Evolutionary conservation across 1,284 basidiomycete genomes (phyloP).

Genomic region (Papiliotrema fonsecae): DNA sequence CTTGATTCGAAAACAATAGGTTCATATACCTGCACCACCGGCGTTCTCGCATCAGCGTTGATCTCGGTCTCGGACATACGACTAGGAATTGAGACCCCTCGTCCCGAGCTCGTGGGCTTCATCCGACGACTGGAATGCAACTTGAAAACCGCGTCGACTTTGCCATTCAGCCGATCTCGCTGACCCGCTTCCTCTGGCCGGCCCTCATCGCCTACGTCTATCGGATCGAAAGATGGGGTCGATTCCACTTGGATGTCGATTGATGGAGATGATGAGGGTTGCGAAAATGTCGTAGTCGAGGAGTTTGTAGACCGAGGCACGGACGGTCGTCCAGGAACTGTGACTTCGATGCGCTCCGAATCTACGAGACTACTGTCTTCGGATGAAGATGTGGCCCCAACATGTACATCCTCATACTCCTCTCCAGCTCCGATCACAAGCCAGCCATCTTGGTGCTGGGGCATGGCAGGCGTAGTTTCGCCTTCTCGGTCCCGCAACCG

Average conservation of each 20-base stretch:
- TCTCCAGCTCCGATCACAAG: constrained; percentile 33
- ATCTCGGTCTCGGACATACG: constrained; percentile 14
- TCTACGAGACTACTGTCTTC: constrained; percentile 7
- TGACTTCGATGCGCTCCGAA: constrained; percentile 12
- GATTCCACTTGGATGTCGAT: constrained; percentile 9
- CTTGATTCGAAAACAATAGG: constrained; percentile 29
- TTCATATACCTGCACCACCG: constrained; percentile 40
- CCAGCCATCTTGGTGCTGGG: constrained; percentile 25
- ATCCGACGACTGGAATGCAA: constrained; percentile 40
- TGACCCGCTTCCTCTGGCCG: constrained; percentile 17
- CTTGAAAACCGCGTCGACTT: constrained; percentile 37
- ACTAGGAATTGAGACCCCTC: constrained; percentile 40
- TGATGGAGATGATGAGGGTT: constrained; percentile 18
- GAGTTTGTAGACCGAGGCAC: constrained; percentile 14
- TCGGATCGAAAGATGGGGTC: constrained; percentile 20
- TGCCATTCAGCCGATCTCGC: constrained; percentile 30
- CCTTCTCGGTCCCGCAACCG: too few relatives aligned
- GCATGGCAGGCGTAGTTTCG: too few relatives aligned
- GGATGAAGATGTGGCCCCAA: neutral
- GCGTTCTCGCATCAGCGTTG: constrained; percentile 15
- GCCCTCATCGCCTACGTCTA: constrained; percentile 33
- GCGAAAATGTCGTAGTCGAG: constrained; percentile 27
- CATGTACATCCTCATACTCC: constrained; percentile 20
- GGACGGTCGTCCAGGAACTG: neutral
- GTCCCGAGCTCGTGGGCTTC: constrained; percentile 36